phyloP scores from a whole-genome alignment of 2,329 filamentous ascomycete genomes.

The Cercospora sojina region DNA sequence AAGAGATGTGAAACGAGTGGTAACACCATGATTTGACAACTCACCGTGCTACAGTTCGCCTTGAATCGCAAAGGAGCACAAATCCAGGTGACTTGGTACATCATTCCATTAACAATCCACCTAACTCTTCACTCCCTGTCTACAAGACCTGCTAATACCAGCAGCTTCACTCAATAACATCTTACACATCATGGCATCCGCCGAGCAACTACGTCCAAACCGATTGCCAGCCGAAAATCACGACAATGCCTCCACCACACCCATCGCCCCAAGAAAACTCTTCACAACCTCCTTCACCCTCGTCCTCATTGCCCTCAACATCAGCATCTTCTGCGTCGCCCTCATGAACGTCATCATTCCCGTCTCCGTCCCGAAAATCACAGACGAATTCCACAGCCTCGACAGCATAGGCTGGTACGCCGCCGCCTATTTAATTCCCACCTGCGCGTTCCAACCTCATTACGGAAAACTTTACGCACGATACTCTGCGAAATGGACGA shows the following conservation, averaged over 20 bases:
- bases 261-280: not conserved
- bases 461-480: constrained; percentile 6
- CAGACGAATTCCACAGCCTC: constrained; percentile 42
- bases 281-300: not conserved
- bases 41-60: constrained; percentile 1
- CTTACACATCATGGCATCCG: not conserved
- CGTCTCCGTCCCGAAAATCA: constrained; percentile 44
- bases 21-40: constrained; percentile 7
- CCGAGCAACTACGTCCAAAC: not conserved
- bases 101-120: not conserved
- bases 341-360: constrained; percentile 4
- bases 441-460: constrained; percentile 4
- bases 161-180: not conserved
- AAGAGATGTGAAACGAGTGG: not conserved
- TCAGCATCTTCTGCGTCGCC: constrained; percentile 7
- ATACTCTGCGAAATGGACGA: constrained; percentile 4
- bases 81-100: not conserved
- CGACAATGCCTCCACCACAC: not conserved
- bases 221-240: not conserved
- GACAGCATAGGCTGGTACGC: constrained; percentile 47
- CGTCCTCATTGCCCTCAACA: constrained; percentile 1
- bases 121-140: not conserved
- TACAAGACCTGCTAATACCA: not conserved
- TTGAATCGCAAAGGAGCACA: not conserved
- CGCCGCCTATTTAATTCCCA: constrained; percentile 13